These are phyloP conservation scores for Oryza officinalis DNA, from an alignment of 176 grass and related monocot genomes.

Conservation along the genomic window DNA sequence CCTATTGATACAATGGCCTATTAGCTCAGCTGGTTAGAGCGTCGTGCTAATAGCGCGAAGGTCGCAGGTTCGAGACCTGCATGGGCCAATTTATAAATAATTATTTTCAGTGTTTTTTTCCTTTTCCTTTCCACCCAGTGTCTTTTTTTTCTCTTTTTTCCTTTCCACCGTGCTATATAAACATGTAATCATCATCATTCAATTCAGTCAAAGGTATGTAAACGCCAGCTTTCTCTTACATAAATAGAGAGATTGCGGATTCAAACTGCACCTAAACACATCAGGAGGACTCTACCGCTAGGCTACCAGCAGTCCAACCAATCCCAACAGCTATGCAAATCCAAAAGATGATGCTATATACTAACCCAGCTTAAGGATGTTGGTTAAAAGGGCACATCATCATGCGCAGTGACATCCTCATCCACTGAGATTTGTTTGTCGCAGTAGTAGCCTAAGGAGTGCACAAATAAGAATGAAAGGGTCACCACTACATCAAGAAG, in stretches of 20 bases:
- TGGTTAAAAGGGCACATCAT: background rate
- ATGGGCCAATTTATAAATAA: slow-evolving; percentile 45
- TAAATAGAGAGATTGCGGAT: background rate
- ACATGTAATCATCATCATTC: too few species aligned
- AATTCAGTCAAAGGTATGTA: too few species aligned
- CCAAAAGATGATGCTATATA: too few species aligned
- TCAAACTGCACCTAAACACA: slow-evolving; percentile 5
- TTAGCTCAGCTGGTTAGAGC: slow-evolving; percentile 49
- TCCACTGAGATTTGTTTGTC: background rate
- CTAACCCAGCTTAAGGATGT: too few species aligned
- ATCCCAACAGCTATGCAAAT: background rate
- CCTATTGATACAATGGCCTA: too few species aligned
- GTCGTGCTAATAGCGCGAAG: slow-evolving; percentile 96
- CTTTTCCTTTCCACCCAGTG: too few species aligned
- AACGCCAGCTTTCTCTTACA: too few species aligned
- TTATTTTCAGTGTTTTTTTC: too few species aligned
- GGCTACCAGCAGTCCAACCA: background rate
- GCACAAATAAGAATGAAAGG: background rate
- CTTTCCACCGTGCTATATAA: background rate
- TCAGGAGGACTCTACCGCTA: background rate
- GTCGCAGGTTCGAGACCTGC: slow-evolving; percentile 89
- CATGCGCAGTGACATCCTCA: background rate
- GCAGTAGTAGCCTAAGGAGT: background rate
- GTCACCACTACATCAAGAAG: slow-evolving; percentile 9
- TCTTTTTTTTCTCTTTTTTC: background rate